Evolutionary conservation across 2,329 filamentous ascomycete genomes (phyloP).

Genomic region (Epichloe hybrida): DNA sequence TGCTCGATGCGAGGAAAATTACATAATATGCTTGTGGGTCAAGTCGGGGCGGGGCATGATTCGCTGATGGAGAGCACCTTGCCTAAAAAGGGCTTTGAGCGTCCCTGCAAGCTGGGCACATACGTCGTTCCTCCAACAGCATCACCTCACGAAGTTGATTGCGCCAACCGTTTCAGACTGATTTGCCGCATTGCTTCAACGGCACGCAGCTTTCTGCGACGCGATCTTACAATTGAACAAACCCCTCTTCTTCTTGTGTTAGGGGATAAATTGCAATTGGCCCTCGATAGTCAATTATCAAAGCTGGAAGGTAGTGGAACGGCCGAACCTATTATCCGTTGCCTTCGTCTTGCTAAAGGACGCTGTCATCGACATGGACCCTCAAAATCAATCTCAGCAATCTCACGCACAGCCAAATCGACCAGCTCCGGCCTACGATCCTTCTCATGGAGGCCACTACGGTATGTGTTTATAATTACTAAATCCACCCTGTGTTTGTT

Average conservation of each 20-base stretch:
- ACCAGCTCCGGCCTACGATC: slow-evolving; percentile 56
- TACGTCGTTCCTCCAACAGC: neutral
- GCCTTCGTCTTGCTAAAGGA: neutral
- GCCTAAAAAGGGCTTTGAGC: neutral
- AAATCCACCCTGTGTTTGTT: neutral
- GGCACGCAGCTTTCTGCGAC: neutral
- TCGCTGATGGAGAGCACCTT: neutral
- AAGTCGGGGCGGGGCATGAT: neutral
- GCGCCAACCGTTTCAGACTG: neutral
- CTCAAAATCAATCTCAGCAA: slow-evolving; percentile 32
- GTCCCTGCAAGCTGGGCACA: neutral
- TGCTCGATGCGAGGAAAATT: neutral
- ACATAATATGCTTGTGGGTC: neutral
- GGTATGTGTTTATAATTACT: slow-evolving; percentile 35
- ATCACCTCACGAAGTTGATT: neutral
- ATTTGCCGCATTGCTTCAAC: neutral
- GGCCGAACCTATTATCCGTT: neutral
- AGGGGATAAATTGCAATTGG: neutral
- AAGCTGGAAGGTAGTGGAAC: neutral
- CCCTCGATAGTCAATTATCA: neutral
- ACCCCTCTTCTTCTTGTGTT: no score
- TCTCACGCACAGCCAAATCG: slow-evolving; percentile 44
- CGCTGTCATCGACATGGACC: slow-evolving; percentile 20
- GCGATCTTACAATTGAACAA: neutral
- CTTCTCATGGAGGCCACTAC: slow-evolving; percentile 62